Evolutionary conservation across 495 filamentous ascomycete species (phyloP), one percentile per base, ranked within the genome.

Genomic region (Penicillium odoratum): DNA sequence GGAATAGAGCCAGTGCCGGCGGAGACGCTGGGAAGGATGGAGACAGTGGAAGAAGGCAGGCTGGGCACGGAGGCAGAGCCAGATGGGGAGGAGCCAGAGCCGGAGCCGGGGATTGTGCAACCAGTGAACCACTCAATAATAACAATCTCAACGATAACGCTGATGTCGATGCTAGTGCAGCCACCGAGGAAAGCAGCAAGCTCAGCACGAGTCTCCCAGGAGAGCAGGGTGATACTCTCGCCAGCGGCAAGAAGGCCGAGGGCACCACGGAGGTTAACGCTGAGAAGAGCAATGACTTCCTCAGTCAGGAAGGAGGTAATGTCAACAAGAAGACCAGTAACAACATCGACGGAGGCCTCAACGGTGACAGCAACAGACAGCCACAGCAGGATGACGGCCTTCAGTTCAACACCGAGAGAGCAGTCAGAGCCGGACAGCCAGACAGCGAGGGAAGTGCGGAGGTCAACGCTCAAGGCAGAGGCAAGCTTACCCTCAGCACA

Each of bases 331-430:
- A 78, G 61, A 43, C 66, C 64, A 45, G 59, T 46, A 49, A 64
- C 63, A 29, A 77, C 48, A 60, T 66, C 64, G 34, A 70, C 48
- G 29, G 66, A 68, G 53, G 62, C 65, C 15, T 74, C 69, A 36
- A 49, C 66, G 26, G 62, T 60, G 28, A 69, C 70, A 48, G 51
- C 66, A 31, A 78, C 63, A 9, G 74, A 74, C 48, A 79, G 64
- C 76, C 76, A 79, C 65, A 75, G 64, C 25, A 74, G 48, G 44
- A 79, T 61, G 31, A 74, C 65, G 36, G 72, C 65, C 76, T 79
- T 78, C 30, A 77, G 67, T 50, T 78, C 69, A 51, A 64, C 73
- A 45, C 71, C 72, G 21, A 79, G 70, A 28, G 61, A 45, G 74
- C 73, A 76, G 60, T 51, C 56, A 40, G 68, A 65, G 48, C 70